Evolutionary conservation across 768 basidiomycete species (phyloP), one percentile per base, ranked within the genome.

Genomic region (Tricholoma bakamatsutake): DNA sequence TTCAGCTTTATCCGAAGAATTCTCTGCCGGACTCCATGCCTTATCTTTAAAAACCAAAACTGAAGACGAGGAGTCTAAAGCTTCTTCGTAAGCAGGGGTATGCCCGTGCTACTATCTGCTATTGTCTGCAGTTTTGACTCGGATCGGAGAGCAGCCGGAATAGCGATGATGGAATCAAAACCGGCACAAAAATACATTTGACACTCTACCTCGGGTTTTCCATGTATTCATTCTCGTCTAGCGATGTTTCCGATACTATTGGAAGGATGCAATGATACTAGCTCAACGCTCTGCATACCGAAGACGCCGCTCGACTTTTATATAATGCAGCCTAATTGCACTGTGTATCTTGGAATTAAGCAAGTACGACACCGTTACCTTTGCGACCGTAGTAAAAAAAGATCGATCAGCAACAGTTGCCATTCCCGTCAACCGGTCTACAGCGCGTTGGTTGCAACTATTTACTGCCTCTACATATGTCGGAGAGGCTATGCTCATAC

Each of bases 31-130:
- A 4, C 68, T 93, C 30, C 91, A 93, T 63, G 85, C 91, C 0
- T 73, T 93, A 40, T 88, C 87, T 13, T 69, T 93, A 62, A 82
- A 82, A 55, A 88, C 90, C 13, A 84, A 80, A 70, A 90, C 90
- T 8, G 73, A 77, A 50, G 77, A 79, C 56, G 91, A 82, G 61
- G 60, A 48, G 18, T 42, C 40, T 40, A 40, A 40, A 12, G 30
- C 4, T 15, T 7, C 15, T n/a, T 48, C 40, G 17, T 42, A 42
- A 15, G 13, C 13, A 24, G 17, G 39, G 17, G 39, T 15, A n/a
- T 39, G 6, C 17, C 17, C 13, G 40, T 17, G 8, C 18, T 10
- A 8, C 4, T 12, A 34, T 34, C 33, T 24, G 21, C 21, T 24
- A 24, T 24, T 24, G 21, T 24, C 21, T 24, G 21, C 21, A 24